A percentile compares a stretch with the other conserved stretches of the same genome.
These are phyloP conservation scores for Hypoxylon cercidicola DNA, from an alignment of 495 filamentous ascomycete genomes.

Conservation along the genomic window DNA sequence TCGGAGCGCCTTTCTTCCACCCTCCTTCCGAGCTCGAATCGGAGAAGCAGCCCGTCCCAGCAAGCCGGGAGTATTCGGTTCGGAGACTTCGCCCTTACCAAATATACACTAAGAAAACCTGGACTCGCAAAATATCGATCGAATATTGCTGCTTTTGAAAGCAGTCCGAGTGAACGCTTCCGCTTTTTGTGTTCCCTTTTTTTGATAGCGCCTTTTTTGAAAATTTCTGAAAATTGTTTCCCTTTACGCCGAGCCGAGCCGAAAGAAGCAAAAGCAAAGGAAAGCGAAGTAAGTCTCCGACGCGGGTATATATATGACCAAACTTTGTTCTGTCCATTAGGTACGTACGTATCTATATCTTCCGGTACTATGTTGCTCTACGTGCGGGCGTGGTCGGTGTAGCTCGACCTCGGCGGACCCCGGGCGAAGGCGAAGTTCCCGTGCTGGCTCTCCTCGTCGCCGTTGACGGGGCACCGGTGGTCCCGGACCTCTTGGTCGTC, in stretches of 20 bases:
- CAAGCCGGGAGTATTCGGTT: constrained; percentile 5
- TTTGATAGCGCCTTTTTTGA: constrained; percentile 14
- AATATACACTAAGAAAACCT: constrained; percentile 14
- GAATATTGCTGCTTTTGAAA: background rate
- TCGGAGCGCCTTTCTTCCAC: constrained; percentile 28
- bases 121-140: constrained; percentile 8
- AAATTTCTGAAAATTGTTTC: no score
- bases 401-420: constrained; percentile 35
- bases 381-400: constrained; percentile 27
- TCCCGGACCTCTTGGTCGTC: constrained; percentile 13
- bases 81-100: constrained; percentile 20
- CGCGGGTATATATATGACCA: constrained; percentile 17
- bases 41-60: constrained; percentile 10
- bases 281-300: constrained; percentile 10
- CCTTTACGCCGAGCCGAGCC: no score
- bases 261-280: no score
- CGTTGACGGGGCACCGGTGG: constrained; percentile 15
- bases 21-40: constrained; percentile 27
- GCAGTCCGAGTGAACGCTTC: background rate
- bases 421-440: constrained; percentile 38
- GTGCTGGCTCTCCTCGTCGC: constrained; percentile 40
- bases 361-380: constrained; percentile 8
- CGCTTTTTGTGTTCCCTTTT: constrained; percentile 21
- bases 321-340: constrained; percentile 14
- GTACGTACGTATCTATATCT: constrained; percentile 6